These are phyloP conservation scores for Talaromyces marneffei DNA, from an alignment of 2,329 filamentous ascomycete species.

Conservation along the genomic window DNA sequence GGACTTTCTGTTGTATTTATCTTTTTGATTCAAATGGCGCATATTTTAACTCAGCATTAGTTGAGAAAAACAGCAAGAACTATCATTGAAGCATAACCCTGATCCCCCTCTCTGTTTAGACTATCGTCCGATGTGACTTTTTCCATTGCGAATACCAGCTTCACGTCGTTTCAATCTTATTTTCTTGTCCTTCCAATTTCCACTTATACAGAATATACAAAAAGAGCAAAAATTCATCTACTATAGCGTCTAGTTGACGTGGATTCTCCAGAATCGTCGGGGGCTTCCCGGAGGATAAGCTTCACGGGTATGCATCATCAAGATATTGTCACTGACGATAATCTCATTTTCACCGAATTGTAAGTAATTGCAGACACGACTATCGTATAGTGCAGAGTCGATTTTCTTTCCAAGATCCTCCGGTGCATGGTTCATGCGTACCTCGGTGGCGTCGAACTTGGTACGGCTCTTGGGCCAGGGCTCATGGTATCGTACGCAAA, in stretches of 20 bases:
- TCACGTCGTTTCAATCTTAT: not conserved
- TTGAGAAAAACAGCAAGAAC: not conserved
- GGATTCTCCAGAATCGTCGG: conserved; percentile 9
- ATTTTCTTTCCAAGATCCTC: conserved; percentile 35
- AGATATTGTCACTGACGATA: conserved; percentile 47
- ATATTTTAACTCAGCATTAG: not conserved
- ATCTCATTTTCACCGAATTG: conserved; percentile 53
- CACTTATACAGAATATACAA: not conserved
- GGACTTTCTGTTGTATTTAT: not conserved
- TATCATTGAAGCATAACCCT: not conserved
- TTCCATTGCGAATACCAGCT: not conserved
- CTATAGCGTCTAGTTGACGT: conserved; percentile 5
- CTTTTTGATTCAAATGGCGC: not conserved
- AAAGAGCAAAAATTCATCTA: not conserved
- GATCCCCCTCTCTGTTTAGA: not conserved
- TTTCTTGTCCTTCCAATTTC: not conserved
- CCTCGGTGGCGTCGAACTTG: conserved; percentile 43
- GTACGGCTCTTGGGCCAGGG: conserved; percentile 51
- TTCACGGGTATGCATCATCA: conserved; percentile 12
- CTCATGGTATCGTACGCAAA: conserved; percentile 52
- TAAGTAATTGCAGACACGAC: conserved; percentile 47
- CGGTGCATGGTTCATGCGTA: conserved; percentile 41
- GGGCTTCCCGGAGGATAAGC: conserved; percentile 3
- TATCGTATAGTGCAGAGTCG: conserved; percentile 44
- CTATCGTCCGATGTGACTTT: not conserved